Evolutionary conservation across 2,329 filamentous ascomycete genomes (phyloP).

Genomic region (Penicillium verrucosum): DNA sequence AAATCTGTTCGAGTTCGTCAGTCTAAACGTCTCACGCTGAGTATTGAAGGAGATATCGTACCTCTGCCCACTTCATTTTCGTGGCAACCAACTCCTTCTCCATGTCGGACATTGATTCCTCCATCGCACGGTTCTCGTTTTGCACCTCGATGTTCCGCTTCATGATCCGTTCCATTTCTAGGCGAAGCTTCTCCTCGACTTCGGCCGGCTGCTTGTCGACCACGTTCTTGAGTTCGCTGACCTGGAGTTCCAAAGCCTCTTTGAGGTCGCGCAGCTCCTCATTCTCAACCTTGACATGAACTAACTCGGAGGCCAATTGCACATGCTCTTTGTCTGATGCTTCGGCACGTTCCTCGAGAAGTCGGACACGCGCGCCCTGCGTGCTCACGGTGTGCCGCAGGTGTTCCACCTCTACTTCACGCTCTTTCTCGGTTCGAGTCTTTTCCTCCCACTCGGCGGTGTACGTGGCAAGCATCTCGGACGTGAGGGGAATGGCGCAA

Average conservation of each 20-base stretch:
- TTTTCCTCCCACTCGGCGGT: slow-evolving; percentile 90
- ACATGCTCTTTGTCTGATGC: slow-evolving; percentile 88
- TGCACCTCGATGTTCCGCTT: slow-evolving; percentile 89
- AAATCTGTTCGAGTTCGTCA: slow-evolving; percentile 54
- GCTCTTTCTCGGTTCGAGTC: slow-evolving; percentile 73
- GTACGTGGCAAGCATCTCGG: slow-evolving; percentile 77
- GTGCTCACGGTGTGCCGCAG: slow-evolving; percentile 65
- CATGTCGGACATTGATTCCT: slow-evolving; percentile 87
- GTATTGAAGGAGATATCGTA: slow-evolving; percentile 47
- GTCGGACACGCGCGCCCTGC: slow-evolving; percentile 72
- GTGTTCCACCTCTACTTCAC: slow-evolving; percentile 74
- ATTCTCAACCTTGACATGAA: slow-evolving; percentile 90
- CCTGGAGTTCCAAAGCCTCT: slow-evolving; percentile 79
- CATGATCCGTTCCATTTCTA: slow-evolving; percentile 89
- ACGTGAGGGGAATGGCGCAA: slow-evolving; percentile 79
- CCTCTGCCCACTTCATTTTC: slow-evolving; percentile 94
- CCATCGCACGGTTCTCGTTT: slow-evolving; percentile 82
- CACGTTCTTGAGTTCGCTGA: slow-evolving; percentile 77
- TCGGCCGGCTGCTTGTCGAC: slow-evolving; percentile 88
- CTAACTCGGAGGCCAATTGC: slow-evolving; percentile 82
- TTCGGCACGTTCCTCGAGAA: slow-evolving; percentile 82
- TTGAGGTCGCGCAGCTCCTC: slow-evolving; percentile 85
- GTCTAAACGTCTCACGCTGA: background rate
- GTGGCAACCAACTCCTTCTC: slow-evolving; percentile 88
- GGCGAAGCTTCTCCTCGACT: slow-evolving; percentile 75